Evolutionary conservation across 2,329 filamentous ascomycete species (phyloP), one percentile per base, ranked within the genome.

Genomic region (Monosporascus sp.): DNA sequence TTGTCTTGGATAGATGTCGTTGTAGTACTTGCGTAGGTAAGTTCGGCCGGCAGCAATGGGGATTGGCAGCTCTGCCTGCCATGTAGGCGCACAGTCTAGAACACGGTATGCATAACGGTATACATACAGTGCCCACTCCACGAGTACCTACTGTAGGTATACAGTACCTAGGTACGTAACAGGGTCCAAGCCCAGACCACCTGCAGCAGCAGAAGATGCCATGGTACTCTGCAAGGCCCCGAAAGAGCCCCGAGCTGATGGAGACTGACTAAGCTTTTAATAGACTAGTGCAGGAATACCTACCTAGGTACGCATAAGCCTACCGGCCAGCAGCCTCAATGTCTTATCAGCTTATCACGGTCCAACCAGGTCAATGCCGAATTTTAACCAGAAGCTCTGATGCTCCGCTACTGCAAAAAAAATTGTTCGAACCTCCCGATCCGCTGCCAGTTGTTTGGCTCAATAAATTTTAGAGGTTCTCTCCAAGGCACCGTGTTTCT

Each of bases 391-490:
- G 43, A 4, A 31, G 40, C 43, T 28, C 31, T 2, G 22, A 26
- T 17, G 43, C 43, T 46, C 57, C 49, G 56, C 58, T 59, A 53
- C 61, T 63, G 58, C 55, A 60, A 65, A 68, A 74, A 75, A 75
- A 74, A 70, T 67, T 70, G 63, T 70, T 74, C 66, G 65, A 70
- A 60, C 65, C 65, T 69, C 64, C 26, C 43, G 6, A 17, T 31
- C 24, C 11, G 31, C 52, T 63, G 59, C 62, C 9, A 63, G 60
- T 57, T 59, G 54, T 51, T 63, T 61, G 60, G 58, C 56, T 70
- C 65, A 74, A 74, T 35, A 35, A 74, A 72, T 72, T 74, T 74
- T 73, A 43, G 18, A 43, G 40, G 40, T 9, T 20, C 66, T 56
- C 53, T 66, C 64, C 64, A 61, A 48, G 53, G 59, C 55, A 61